Evolutionary conservation across 495 filamentous ascomycete genomes (phyloP).

Genomic region (Penicillium bovifimosum): DNA sequence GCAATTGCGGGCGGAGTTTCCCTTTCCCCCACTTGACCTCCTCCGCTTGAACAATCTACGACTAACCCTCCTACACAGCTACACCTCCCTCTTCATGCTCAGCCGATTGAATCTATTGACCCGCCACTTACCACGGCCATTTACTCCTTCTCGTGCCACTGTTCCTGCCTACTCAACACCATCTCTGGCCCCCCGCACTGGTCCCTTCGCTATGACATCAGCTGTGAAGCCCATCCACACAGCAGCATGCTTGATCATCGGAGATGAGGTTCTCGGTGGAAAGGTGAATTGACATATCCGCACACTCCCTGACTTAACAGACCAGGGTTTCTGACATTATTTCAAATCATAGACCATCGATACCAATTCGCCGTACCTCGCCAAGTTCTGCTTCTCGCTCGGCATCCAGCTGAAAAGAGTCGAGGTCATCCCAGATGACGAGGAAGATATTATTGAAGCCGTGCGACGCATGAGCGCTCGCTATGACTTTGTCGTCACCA

Average conservation of each 20-base stretch:
- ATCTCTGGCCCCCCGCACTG: conserved; percentile 21
- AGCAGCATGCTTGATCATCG: conserved; percentile 91
- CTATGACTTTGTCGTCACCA: conserved; percentile 93
- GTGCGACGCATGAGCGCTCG: conserved; percentile 74
- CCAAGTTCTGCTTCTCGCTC: conserved; percentile 86
- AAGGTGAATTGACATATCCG: conserved; percentile 54
- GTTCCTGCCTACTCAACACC: conserved; percentile 34
- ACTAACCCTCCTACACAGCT: not conserved
- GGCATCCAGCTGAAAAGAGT: conserved; percentile 86
- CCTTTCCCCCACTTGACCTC: conserved; percentile 17
- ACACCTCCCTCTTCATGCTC: conserved; percentile 53
- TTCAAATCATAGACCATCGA: conserved; percentile 56
- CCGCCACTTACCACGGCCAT: conserved; percentile 63
- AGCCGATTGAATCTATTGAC: conserved; percentile 65
- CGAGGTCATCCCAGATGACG: conserved; percentile 90
- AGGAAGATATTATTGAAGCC: conserved; percentile 84
- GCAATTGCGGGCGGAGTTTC: conserved; percentile 22
- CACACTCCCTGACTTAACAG: not conserved
- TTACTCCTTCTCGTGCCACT: conserved; percentile 38
- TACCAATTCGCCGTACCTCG: conserved; percentile 89
- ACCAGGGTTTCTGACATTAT: not conserved
- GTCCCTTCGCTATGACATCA: conserved; percentile 51
- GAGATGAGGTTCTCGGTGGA: conserved; percentile 93
- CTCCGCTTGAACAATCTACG: conserved; percentile 4
- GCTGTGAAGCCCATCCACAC: conserved; percentile 67